These are phyloP conservation scores for Phytopythium cucurbitacearum DNA, from an alignment of 352 stramenopile species.

Conservation along the genomic window DNA sequence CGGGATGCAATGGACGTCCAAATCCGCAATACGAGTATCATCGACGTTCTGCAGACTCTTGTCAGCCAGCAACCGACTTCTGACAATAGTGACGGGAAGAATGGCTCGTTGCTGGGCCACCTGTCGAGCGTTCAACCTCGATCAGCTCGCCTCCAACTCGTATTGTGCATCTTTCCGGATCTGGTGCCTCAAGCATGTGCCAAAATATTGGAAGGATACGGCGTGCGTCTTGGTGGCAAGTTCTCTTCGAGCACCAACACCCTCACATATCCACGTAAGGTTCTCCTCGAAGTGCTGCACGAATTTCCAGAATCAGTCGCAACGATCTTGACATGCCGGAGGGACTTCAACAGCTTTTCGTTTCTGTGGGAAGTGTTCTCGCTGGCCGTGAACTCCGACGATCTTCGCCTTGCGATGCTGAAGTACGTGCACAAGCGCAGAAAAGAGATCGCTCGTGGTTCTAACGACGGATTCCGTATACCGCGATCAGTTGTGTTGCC, in stretches of 20 bases:
- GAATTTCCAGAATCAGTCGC: conserved; percentile 16
- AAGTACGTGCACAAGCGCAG: conserved; percentile 3
- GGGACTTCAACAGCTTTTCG: conserved; percentile 26
- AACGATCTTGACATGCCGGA: conserved; percentile 14
- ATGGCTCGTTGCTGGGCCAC: background rate
- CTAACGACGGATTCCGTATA: background rate
- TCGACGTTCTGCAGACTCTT: too few species aligned
- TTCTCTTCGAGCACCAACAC: too few species aligned
- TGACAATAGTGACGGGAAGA: too few species aligned
- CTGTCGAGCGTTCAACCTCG: background rate
- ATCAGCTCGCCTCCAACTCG: conserved; percentile 4
- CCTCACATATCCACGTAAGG: too few species aligned
- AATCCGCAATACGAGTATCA: too few species aligned
- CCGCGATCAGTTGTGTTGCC: conserved; percentile 1
- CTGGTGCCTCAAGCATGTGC: background rate
- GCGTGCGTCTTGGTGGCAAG: too few species aligned
- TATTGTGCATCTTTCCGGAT: conserved; percentile 5
- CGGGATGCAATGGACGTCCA: too few species aligned
- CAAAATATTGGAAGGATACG: too few species aligned
- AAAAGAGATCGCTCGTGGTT: background rate
- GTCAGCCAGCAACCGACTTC: too few species aligned
- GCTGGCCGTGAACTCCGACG: conserved; percentile 9
- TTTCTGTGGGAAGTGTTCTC: conserved; percentile 32
- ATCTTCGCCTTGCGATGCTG: conserved; percentile 11
- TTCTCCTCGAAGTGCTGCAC: too few species aligned